A percentile compares a stretch with the other conserved stretches of the same genome.
Conservation (phyloP, 2,329 filamentous ascomycete species). For the Pochonia chlamydosporia region DNA sequence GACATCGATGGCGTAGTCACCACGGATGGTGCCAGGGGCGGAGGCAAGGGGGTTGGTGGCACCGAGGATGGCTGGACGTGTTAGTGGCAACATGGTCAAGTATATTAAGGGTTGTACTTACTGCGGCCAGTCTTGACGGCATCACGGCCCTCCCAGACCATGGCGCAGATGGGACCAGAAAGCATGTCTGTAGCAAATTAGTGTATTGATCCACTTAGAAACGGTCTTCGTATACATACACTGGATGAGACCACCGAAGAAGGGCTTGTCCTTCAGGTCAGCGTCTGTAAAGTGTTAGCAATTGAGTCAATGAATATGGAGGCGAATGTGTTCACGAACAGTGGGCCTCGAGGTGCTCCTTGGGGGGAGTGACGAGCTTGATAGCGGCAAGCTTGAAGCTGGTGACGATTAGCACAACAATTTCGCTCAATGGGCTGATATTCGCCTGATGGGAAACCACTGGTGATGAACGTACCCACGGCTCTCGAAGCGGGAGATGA, state of each 20-base stretch:
- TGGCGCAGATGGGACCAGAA: slow-evolving; percentile 94
- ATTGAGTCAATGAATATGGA: slow-evolving; percentile 7
- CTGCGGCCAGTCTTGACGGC: slow-evolving; percentile 96
- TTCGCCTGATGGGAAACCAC: neutral
- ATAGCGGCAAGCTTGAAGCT: slow-evolving; percentile 92
- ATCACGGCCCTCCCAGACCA: slow-evolving; percentile 99
- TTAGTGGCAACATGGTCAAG: slow-evolving; percentile 7
- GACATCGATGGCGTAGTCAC: slow-evolving; percentile 72
- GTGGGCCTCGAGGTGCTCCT: slow-evolving; percentile 97
- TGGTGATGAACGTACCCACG: slow-evolving; percentile 57
- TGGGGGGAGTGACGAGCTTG: slow-evolving; percentile 84
- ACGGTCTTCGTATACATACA: slow-evolving; percentile 53
- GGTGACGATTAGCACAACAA: slow-evolving; percentile 3
- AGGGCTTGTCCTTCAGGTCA: slow-evolving; percentile 88
- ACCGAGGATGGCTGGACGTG: slow-evolving; percentile 70
- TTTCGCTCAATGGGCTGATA: neutral
- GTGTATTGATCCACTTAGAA: neutral
- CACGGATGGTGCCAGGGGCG: slow-evolving; percentile 95
- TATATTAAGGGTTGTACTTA: too few relatives aligned
- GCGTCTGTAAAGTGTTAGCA: slow-evolving; percentile 49
- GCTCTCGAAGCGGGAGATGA: slow-evolving; percentile 97
- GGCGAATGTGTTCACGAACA: slow-evolving; percentile 43
- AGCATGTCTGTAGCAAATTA: slow-evolving; percentile 68
- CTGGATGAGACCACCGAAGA: slow-evolving; percentile 90
- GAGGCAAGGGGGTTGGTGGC: slow-evolving; percentile 98